Percentiles rank a stretch among this genome's conserved stretches.
phyloP scores from a whole-genome alignment of 140 eudicot species.

The Oenanthe javanica region DNA sequence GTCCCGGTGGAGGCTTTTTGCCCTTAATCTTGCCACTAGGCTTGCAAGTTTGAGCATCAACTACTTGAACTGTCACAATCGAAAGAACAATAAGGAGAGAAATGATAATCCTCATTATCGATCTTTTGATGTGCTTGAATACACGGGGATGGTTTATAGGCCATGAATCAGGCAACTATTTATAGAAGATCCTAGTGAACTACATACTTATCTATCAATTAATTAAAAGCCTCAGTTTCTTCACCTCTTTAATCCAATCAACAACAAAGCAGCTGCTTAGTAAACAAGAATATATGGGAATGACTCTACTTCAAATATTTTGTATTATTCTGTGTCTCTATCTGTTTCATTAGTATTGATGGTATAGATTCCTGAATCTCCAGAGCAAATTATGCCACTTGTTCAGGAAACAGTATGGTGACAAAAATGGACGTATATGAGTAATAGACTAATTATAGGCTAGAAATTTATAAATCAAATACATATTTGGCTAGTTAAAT shows the following conservation, averaged over 20 bases:
- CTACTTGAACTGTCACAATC: neutral
- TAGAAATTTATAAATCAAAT: too few relatives aligned
- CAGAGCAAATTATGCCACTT: neutral
- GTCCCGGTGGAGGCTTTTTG: conserved; percentile 45
- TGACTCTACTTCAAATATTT: neutral
- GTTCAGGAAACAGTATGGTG: neutral
- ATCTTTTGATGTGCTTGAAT: neutral
- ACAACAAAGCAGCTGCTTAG: neutral
- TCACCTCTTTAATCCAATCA: neutral
- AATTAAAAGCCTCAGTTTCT: neutral
- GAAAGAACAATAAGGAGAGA: conserved; percentile 8
- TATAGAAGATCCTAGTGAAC: neutral
- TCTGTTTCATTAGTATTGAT: neutral
- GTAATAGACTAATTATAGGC: neutral
- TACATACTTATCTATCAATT: neutral
- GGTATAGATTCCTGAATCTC: neutral
- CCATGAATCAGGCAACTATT: neutral
- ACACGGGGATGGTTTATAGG: neutral
- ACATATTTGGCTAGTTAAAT: too few relatives aligned
- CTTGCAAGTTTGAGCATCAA: conserved; percentile 36
- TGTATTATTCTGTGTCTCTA: neutral
- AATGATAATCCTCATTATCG: neutral
- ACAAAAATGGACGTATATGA: neutral
- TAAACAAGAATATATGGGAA: neutral
- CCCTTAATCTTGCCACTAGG: conserved; percentile 54